Evolutionary conservation across 23 red algal species (phyloP).

Genomic region (Chondrus crispus): DNA sequence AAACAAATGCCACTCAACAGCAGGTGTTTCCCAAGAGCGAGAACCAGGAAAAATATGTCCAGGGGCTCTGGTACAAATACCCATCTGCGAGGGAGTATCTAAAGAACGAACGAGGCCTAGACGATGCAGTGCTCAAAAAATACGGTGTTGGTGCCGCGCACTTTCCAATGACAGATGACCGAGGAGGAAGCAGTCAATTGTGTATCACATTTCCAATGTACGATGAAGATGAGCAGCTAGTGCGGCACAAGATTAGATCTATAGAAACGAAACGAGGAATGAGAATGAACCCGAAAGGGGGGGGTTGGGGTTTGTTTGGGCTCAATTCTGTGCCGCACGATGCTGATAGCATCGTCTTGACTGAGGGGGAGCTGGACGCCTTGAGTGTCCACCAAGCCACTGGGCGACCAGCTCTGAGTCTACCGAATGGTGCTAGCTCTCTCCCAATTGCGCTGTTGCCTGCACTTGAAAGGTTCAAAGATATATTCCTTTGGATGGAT

Average conservation of each 20-base stretch:
- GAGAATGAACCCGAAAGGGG: constrained; percentile 68
- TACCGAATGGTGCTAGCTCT: constrained; percentile 70
- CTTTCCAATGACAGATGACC: too few relatives aligned
- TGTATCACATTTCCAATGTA: constrained; percentile 80
- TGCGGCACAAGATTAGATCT: constrained; percentile 67
- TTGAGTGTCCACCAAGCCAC: constrained; percentile 85
- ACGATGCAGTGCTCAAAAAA: constrained; percentile 12
- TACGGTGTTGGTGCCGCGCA: constrained; percentile 79
- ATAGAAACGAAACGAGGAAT: constrained; percentile 46
- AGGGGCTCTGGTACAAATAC: not conserved
- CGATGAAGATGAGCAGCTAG: not conserved
- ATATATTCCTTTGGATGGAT: constrained; percentile 93
- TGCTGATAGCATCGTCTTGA: constrained; percentile 64
- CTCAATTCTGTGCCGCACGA: constrained; percentile 53
- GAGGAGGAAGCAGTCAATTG: constrained; percentile 1
- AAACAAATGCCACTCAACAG: too few relatives aligned
- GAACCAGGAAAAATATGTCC: not conserved
- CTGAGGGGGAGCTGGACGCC: constrained; percentile 97
- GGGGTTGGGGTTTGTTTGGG: constrained; percentile 87
- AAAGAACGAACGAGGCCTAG: constrained; percentile 36
- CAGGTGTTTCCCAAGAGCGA: not conserved
- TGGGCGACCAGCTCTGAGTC: constrained; percentile 67
- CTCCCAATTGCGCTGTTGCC: constrained; percentile 55
- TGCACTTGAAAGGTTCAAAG: constrained; percentile 67
- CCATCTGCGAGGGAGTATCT: constrained; percentile 38